Conservation (phyloP, 352 stramenopile genomes). For the Phytophthora megakarya region DNA sequence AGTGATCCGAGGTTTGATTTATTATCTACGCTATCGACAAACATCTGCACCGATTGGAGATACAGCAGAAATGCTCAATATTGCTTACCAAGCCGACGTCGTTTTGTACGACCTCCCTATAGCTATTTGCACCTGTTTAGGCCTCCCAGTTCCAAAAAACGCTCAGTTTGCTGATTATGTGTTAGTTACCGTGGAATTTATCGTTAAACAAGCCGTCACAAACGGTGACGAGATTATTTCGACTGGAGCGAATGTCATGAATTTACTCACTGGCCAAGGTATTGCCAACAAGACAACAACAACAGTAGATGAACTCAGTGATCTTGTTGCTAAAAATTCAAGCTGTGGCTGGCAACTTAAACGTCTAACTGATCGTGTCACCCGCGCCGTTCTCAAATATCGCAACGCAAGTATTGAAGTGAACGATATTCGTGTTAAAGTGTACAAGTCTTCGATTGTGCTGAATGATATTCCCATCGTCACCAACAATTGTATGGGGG, state of each 20-base stretch:
- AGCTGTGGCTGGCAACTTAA: slow-evolving; percentile 21
- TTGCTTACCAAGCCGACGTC: slow-evolving; percentile 30
- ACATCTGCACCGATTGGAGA: slow-evolving; percentile 18
- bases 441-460: slow-evolving; percentile 3
- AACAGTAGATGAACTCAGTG: slow-evolving; percentile 14
- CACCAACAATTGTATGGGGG: slow-evolving; percentile 20
- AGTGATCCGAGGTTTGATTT: slow-evolving; percentile 23
- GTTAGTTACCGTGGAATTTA: slow-evolving; percentile 2
- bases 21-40: slow-evolving; percentile 31
- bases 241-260: slow-evolving; percentile 8
- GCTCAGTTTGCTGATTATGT: slow-evolving; percentile 15
- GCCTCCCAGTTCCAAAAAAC: slow-evolving; percentile 11
- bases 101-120: slow-evolving; percentile 44
- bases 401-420: too few species aligned
- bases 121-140: slow-evolving; percentile 48
- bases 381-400: slow-evolving; percentile 15
- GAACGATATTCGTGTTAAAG: slow-evolving; percentile 9
- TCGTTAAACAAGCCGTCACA: slow-evolving; percentile 20
- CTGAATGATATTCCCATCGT: slow-evolving; percentile 9
- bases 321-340: slow-evolving; percentile 12
- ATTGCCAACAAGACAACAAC: slow-evolving; percentile 5
- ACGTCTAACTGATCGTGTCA: slow-evolving; percentile 12
- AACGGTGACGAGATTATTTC: slow-evolving; percentile 17
- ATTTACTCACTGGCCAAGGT: slow-evolving; percentile 14
- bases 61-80: slow-evolving; percentile 18